These are phyloP conservation scores for Amoebophrya sp. DNA, from an alignment of 169 alveolate species.

Conservation along the genomic window DNA sequence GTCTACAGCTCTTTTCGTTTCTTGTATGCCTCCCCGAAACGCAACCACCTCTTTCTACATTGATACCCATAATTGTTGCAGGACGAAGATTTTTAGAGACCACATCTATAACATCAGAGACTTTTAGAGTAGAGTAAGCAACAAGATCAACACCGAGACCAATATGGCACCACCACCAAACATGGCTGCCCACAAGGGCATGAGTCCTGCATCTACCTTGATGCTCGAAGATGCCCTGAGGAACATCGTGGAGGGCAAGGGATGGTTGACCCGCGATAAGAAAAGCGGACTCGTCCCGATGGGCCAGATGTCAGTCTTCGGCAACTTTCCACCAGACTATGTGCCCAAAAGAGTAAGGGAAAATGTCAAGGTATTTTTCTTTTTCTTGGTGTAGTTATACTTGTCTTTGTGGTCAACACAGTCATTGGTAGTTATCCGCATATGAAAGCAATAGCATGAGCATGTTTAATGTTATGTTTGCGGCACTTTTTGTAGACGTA, in stretches of 20 bases:
- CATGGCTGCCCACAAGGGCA: background rate
- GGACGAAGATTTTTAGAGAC: no score
- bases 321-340: background rate
- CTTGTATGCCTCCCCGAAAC: no score
- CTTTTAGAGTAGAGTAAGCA: background rate
- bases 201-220: background rate
- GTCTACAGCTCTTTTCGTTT: no score
- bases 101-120: no score
- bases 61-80: no score
- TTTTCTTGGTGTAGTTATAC: no score
- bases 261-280: background rate
- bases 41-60: no score
- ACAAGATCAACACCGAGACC: background rate
- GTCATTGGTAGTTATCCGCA: background rate
- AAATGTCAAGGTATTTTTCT: background rate
- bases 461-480: no score
- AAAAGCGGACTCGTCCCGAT: background rate
- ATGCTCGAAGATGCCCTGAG: background rate
- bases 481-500: no score
- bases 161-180: background rate
- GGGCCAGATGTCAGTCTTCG: background rate
- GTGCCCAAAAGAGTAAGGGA: background rate
- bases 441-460: no score
- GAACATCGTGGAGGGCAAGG: constrained; percentile 24
- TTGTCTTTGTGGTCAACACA: no score